These are phyloP conservation scores for Berberis thunbergii DNA, from an alignment of 164 flowering plant genomes.

Conservation along the genomic window DNA sequence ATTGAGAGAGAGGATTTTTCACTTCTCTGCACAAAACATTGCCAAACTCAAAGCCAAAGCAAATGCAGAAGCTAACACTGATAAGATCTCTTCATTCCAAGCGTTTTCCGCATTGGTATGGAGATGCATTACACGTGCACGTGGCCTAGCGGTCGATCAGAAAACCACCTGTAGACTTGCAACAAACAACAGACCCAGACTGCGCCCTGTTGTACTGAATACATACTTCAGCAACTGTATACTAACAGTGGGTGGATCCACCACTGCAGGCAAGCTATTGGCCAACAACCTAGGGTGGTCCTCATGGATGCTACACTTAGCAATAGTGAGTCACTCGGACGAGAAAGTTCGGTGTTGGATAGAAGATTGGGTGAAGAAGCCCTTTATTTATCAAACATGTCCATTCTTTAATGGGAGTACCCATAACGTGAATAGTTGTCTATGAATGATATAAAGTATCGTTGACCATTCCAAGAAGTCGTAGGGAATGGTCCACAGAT, in stretches of 20 bases:
- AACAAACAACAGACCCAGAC: conserved; percentile 1
- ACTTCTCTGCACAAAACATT: background rate
- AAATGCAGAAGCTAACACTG: conserved; percentile 1
- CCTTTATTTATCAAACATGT: background rate
- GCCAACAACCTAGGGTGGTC: conserved; percentile 18
- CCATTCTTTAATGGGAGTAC: background rate
- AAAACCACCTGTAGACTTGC: conserved; percentile 3
- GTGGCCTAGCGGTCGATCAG: conserved; percentile 3
- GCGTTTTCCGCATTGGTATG: conserved; percentile 10
- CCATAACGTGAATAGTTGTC: too few species aligned
- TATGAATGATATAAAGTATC: too few species aligned
- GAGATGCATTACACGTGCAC: conserved; percentile 8
- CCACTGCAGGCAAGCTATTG: conserved; percentile 11
- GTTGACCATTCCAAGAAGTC: too few species aligned
- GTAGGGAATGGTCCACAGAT: too few species aligned
- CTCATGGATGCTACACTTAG: conserved; percentile 7
- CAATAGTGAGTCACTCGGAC: conserved; percentile 6
- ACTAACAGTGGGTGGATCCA: background rate
- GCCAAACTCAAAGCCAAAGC: conserved; percentile 12
- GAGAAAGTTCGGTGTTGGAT: background rate
- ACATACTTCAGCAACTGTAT: conserved; percentile 13
- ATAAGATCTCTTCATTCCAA: conserved; percentile 10
- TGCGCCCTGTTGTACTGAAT: conserved; percentile 6
- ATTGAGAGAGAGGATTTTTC: conserved; percentile 1
- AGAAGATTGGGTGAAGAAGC: conserved; percentile 9